Conservation (phyloP, 2,329 filamentous ascomycete genomes). For the Sclerotinia spermophila region DNA sequence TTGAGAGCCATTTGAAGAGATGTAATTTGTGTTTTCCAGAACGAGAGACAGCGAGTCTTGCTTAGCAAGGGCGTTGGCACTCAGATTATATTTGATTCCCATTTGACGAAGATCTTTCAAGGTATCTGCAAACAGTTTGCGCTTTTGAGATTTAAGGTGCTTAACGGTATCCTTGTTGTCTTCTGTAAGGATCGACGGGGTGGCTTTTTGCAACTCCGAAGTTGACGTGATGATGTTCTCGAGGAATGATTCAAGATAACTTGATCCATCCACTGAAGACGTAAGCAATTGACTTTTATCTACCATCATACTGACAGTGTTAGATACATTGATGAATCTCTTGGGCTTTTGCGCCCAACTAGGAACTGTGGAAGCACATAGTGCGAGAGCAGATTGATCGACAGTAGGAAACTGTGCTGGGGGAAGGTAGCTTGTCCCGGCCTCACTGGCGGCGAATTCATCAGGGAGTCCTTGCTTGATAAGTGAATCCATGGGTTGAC, state of each 20-base stretch:
- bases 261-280: constrained; percentile 52
- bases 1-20: constrained; percentile 30
- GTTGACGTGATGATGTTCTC: constrained; percentile 64
- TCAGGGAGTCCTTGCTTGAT: constrained; percentile 58
- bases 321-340: constrained; percentile 66
- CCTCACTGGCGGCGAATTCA: constrained; percentile 21
- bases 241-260: constrained; percentile 65
- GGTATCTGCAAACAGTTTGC: constrained; percentile 84
- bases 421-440: constrained; percentile 9
- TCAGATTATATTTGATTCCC: constrained; percentile 83
- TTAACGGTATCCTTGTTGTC: constrained; percentile 82
- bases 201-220: constrained; percentile 74
- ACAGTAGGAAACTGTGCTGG: constrained; percentile 25
- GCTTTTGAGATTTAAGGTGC: constrained; percentile 86
- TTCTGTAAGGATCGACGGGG: constrained; percentile 74
- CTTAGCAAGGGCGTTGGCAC: constrained; percentile 65
- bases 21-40: constrained; percentile 54
- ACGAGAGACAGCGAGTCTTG: constrained; percentile 70
- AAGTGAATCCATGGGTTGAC: constrained; percentile 68
- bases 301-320: constrained; percentile 72
- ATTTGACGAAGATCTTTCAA: constrained; percentile 79
- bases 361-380: constrained; percentile 36
- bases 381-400: constrained; percentile 30
- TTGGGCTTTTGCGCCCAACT: constrained; percentile 49
- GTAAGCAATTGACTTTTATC: constrained; percentile 54